Evolutionary conservation across 768 basidiomycete genomes (phyloP), one percentile per base, ranked within the genome.

Genomic region (Solioccasus polychromus): DNA sequence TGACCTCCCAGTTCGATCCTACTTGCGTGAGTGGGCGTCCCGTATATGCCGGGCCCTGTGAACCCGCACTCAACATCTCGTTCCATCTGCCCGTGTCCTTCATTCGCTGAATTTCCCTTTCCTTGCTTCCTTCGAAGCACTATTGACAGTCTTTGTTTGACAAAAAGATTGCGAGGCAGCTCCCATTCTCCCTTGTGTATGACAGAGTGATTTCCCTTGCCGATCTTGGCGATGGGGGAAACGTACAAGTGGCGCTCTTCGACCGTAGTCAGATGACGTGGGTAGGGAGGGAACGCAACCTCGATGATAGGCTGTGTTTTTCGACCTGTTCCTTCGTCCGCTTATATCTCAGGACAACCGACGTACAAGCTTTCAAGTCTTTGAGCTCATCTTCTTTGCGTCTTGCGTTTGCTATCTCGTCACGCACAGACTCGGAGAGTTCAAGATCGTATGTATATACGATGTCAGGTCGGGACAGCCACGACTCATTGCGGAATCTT

Each of bases 101-200:
- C n/a, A 63, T 24, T 10, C 47, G 37, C 37, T 47, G 28, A 14
- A 57, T 20, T 12, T 64, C 59, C 38, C 55, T 52, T 11, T 54
- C 36, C 19, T 62, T 48, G 12, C 69, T 66, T 4, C 65, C 62
- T 10, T 57, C 26, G 22, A 75, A 62, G 37, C 79, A 80, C 7
- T 45, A 7, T 0, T 37, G 24, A 58, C 78, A 80, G 18, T 0
- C 54, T 48, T 2, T 66, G 62, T 3, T 57, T 61, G 6, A 63
- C 39, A 5, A 78, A 60, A 6, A 72, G 15, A 15, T 66, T 59
- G 1, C 72, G 69, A 2, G 81, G 80, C 2, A 83, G 53, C 31
- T 78, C 77, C 68, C 74, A 74, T 43, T 78, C 75, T 5, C 71
- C 77, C 31, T 66, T 55, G 52, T 77, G 76, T 0, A 79, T 76